phyloP scores from a whole-genome alignment of 2,329 filamentous ascomycete species.

The Drechslerella dactyloides region DNA sequence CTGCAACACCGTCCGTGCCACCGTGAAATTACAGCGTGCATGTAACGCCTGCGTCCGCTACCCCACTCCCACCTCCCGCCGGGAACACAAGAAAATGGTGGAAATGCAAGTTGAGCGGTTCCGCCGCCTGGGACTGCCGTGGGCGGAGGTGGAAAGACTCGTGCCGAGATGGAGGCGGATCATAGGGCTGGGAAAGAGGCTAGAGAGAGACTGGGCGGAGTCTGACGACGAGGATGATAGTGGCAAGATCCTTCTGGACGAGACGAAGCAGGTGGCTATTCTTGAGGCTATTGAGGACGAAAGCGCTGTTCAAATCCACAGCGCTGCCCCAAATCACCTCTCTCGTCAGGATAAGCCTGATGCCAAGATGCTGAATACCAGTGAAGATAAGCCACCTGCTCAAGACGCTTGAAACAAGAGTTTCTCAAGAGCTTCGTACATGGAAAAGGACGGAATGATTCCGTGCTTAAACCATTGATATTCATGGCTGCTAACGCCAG shows the following conservation, averaged over 20 bases:
- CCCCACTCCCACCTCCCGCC: not conserved
- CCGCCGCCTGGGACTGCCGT: constrained; percentile 2
- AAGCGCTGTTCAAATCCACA: not conserved
- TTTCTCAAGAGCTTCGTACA: no score
- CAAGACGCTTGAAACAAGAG: no score
- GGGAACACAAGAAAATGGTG: constrained; percentile 32
- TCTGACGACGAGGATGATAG: constrained; percentile 11
- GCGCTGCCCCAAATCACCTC: not conserved
- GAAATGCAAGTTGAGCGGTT: constrained; percentile 20
- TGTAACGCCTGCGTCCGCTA: constrained; percentile 41
- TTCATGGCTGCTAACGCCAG: no score
- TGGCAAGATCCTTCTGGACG: not conserved
- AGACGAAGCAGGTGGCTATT: not conserved
- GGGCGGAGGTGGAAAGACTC: not conserved
- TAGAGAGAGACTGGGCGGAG: constrained; percentile 26
- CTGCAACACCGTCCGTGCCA: constrained; percentile 14
- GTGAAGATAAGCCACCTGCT: no score
- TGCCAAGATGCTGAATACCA: no score
- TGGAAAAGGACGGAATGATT: no score
- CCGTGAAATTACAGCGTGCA: constrained; percentile 11
- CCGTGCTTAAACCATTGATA: no score
- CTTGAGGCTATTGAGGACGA: not conserved
- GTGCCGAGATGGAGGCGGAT: constrained; percentile 28
- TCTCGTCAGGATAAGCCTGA: not conserved
- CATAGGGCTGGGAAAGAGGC: constrained; percentile 25